Evolutionary conservation across 2,329 filamentous ascomycete genomes (phyloP), one percentile per base, ranked within the genome.

Genomic region (Albophoma yamanashiensis): DNA sequence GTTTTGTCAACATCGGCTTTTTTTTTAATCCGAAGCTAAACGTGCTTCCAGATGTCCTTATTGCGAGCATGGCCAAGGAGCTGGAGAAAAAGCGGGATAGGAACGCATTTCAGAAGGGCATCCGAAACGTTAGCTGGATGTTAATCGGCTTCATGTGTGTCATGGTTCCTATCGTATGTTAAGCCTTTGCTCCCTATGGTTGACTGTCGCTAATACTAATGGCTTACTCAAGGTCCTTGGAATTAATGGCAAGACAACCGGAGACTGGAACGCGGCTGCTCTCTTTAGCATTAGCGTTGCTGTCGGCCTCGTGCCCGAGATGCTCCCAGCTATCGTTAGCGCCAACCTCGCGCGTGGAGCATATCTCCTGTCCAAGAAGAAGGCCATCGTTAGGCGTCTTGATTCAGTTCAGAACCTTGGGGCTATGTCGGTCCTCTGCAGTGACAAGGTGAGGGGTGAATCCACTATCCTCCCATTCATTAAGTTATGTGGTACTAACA

Each of bases 381-480:
- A 73, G 65, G 69, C 71, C 39, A 67, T 77, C 58, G 70, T 72
- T 56, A 68, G 68, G 61, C 65, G 76, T 60, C 69, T 69, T 38
- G 66, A 70, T 60, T 67, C 66, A 11, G 66, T 70, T 8, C 68
- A 70, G 58, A 68, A 69, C 43, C 57, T 70, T 1, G 68, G 68
- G 9, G 68, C 68, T 25, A 70, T 70, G 67, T 64, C 66, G 4
- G 61, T 70, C 9, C 62, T 70, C 1, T 70, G 68, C 58, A 70
- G 68, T 50, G 68, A 70, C 52, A 70, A 70, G 66, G 65, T 66
- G 62, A 55, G 45, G 47, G 20, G n/a, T n/a, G n/a, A n/a, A n/a
- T n/a, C n/a, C n/a, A n/a, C n/a, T n/a, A n/a, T n/a, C n/a, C n/a
- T n/a, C n/a, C n/a, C n/a, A n/a, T n/a, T n/a, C n/a, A n/a, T n/a